Base-by-base conservation (phyloP, 2,329 filamentous ascomycete species). In the Blastomyces gilchristii region DNA sequence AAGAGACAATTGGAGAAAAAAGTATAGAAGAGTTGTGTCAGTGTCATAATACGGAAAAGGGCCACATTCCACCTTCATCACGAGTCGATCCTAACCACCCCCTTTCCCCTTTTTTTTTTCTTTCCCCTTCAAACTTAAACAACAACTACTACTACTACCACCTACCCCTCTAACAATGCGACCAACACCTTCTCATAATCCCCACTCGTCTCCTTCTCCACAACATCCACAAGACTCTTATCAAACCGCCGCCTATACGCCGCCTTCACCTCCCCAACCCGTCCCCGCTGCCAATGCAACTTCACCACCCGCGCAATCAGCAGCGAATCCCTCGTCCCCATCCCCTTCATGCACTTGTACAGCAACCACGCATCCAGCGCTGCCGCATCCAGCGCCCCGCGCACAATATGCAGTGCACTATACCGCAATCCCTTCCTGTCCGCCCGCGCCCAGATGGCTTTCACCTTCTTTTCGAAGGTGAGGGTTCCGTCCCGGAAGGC, bases 381-480 rank as follows among this genome's bases (percentile, higher is more conserved):
- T 65, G 88, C 88, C 69, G 86, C 88, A 75, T 94, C 89, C 25
- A 83, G 78, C 4, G 87, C 90, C 28, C 85, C 80, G 5, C 81
- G 81, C 28, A 94, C 77, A 73, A 93, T 87, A 72, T 84, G 86
- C n/a, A 90, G 76, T 0, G 95, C 82, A 0, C 89, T 89, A 9
- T 87, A 82, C 72, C 91, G 80, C 89, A 95, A 93, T 72, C 95
- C 90, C 0, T 90, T 90, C 0, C 85, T 87, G 74, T 95, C 94
- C 71, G 91, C 86, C 78, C 83, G 86, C 11, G 57, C 57, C 57
- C 57, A 59, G 37, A 59, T 59, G 25, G 57, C 57, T 16, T 45
- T 47, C 3, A 59, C 57, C 57, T 59, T 59, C 57, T 59, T 59
- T 41, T 47, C 57, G 25, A 59, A n/a, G 16, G 22, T 45, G n/a